Evolutionary conservation across 1,139 yeast genomes (phyloP).

Genomic region (Taphrina deformans): DNA sequence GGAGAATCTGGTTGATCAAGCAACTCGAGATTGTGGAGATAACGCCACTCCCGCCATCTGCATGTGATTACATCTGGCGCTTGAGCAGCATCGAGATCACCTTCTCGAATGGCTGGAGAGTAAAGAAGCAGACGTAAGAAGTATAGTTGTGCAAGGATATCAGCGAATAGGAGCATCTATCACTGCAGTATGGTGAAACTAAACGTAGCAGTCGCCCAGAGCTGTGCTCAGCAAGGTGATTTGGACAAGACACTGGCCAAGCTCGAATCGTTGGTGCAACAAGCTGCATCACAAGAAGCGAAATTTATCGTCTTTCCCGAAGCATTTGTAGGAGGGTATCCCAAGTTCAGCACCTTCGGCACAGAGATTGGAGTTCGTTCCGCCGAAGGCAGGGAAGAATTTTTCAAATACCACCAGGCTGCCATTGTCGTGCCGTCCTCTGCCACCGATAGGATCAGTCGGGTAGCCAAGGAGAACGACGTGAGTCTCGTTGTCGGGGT

Average conservation of each 20-base stretch:
- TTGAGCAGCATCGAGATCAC: background rate
- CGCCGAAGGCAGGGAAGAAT: conserved; percentile 6
- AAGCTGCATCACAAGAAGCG: background rate
- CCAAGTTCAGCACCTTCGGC: conserved; percentile 18
- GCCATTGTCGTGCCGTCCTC: conserved; percentile 11
- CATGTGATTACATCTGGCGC: background rate
- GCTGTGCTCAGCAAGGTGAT: background rate
- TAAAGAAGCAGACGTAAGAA: no score
- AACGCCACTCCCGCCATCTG: background rate
- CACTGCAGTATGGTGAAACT: background rate
- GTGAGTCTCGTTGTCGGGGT: conserved; percentile 18
- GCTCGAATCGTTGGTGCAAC: background rate
- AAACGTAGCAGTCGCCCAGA: conserved; percentile 19
- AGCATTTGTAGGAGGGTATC: conserved; percentile 23
- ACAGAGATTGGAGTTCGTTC: conserved; percentile 10
- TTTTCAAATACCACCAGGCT: background rate
- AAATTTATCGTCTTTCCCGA: conserved; percentile 23
- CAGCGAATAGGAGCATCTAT: no score
- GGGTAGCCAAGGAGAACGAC: background rate
- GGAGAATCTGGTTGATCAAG: background rate
- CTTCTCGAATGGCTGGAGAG: no score
- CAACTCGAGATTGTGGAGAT: background rate
- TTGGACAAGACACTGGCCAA: conserved; percentile 3
- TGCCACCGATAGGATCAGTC: background rate
- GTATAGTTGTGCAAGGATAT: no score